Conservation (phyloP, 2,329 filamentous ascomycete species). For the Juglanconis oblonga region DNA sequence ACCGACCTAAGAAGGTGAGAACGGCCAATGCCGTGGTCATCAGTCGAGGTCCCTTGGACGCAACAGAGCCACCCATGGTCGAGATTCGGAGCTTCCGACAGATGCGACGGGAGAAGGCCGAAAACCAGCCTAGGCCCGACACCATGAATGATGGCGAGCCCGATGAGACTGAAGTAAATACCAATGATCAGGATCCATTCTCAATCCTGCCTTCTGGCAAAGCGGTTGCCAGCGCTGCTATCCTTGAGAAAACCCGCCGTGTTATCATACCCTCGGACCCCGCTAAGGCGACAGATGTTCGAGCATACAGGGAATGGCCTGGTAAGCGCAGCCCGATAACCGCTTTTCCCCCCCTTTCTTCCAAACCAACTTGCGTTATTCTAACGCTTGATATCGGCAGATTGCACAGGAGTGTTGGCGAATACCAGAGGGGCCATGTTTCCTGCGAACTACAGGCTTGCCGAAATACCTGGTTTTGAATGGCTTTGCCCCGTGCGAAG, state of each 20-base stretch:
- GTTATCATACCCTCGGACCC: background rate
- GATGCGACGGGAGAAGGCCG: background rate
- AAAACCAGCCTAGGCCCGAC: background rate
- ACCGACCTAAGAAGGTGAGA: background rate
- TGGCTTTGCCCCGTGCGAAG: constrained; percentile 10
- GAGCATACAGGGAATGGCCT: constrained; percentile 12
- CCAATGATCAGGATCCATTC: background rate
- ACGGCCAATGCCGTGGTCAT: background rate
- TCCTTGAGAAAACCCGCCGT: background rate
- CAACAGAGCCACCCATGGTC: background rate
- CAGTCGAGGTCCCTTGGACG: background rate
- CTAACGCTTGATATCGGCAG: background rate
- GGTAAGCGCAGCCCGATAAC: background rate
- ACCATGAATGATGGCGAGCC: background rate
- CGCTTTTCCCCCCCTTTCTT: background rate
- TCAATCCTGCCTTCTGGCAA: background rate
- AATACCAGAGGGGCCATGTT: background rate
- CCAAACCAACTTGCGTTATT: too few relatives aligned
- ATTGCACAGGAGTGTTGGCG: background rate
- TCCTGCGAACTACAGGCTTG: background rate
- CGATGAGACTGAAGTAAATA: background rate
- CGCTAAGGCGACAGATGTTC: constrained; percentile 5
- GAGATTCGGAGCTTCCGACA: background rate
- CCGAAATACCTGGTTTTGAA: background rate
- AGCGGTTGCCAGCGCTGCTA: background rate